Evolutionary conservation across 768 basidiomycete genomes (phyloP), one percentile per base, ranked within the genome.

Genomic region (Serendipita sp.): DNA sequence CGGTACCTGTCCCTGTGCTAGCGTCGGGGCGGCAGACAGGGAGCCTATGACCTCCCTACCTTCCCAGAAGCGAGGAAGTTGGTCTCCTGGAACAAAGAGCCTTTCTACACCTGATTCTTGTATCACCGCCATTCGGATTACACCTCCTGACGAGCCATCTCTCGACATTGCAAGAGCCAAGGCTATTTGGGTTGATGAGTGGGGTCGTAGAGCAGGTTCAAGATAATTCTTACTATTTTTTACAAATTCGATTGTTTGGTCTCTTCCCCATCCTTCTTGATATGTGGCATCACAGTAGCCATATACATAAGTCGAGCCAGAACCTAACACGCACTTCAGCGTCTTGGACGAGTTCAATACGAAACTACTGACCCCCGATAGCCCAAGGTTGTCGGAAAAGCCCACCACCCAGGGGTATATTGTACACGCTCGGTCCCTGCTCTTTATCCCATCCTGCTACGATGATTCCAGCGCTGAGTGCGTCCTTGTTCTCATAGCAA

Each of bases 251-350:
- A 99, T 76, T 0, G 93, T 96, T 76, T 97, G 84, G 44, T 92
- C 90, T 69, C 81, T 81, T 4, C 82, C 84, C 93, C 91, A 95
- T 15, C 89, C 91, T 34, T 97, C 94, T 74, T 85, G 77, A 73
- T 88, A 99, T 32, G 93, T 97, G n/a, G 96, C 92, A 74, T 99
- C 96, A 70, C 96, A 98, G 76, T 97, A 98, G 63, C 95, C 96
- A 72, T 98, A 99, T 10, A 98, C 92, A 73, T 98, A 99, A 5
- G 93, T 92, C 44, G 93, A 96, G 5, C 96, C 96, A 62, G 92
- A 95, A 30, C 91, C 89, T 91, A 68, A 34, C 47, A 18, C 47
- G 35, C 16, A 38, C 65, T 66, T 51, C 51, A 18, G 34, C 47
- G 32, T 47, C 35, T 44, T 23, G 60, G 28, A 45, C 32, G 34